Conservation (phyloP, 1,139 yeast species). For the Magnusiomyces tetraspermus region DNA sequence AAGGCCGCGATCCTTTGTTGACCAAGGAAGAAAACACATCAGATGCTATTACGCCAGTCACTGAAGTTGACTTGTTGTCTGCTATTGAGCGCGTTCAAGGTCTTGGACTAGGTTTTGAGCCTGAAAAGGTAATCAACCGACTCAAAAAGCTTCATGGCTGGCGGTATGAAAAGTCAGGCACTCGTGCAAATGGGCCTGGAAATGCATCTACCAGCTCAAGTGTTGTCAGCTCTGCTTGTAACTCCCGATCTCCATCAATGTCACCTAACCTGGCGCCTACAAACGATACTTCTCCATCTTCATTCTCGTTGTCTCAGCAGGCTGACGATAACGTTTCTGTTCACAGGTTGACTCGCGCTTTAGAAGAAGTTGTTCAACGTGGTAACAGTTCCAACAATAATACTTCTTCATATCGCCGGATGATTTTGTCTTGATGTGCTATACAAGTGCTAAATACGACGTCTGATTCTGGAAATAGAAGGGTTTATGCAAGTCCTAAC, state of each 20-base stretch:
- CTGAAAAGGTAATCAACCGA: slow-evolving; percentile 23
- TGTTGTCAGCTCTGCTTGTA: neutral
- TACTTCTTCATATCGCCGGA: too few species aligned
- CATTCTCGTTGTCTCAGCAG: slow-evolving; percentile 8
- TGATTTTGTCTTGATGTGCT: too few species aligned
- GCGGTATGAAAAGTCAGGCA: slow-evolving; percentile 17
- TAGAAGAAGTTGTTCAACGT: slow-evolving; percentile 26
- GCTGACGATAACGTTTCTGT: slow-evolving; percentile 19
- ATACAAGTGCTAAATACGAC: too few species aligned
- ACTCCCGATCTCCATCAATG: slow-evolving; percentile 7
- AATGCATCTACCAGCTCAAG: neutral
- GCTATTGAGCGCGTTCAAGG: slow-evolving; percentile 33
- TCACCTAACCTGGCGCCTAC: slow-evolving; percentile 5
- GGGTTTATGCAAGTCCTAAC: too few species aligned
- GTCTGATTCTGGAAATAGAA: too few species aligned
- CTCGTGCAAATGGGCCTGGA: neutral
- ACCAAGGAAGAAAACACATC: slow-evolving; percentile 34
- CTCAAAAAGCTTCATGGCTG: slow-evolving; percentile 27
- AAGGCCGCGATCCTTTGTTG: slow-evolving; percentile 33
- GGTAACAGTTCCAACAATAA: too few species aligned
- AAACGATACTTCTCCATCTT: neutral
- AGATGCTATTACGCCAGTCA: slow-evolving; percentile 28
- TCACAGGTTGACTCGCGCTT: slow-evolving; percentile 26
- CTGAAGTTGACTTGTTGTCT: slow-evolving; percentile 32
- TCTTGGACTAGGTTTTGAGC: slow-evolving; percentile 17